A percentile compares a stretch with the other conserved stretches of the same genome.
Evolutionary conservation across 176 grass and related monocot species (phyloP).

Genomic region (Oropetium thomaeum): DNA sequence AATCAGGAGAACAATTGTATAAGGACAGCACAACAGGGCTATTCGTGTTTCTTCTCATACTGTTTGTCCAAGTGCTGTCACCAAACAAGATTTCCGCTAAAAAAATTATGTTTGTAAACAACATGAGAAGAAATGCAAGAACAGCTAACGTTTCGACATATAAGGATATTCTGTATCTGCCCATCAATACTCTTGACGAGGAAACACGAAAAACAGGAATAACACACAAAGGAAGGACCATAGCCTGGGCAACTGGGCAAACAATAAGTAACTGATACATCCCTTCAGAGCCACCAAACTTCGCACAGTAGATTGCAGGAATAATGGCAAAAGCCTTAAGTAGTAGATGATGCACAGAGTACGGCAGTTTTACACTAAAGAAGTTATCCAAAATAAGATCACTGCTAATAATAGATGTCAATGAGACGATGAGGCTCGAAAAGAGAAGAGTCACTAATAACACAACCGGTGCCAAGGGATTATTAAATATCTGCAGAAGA

Average conservation of each 20-base stretch:
- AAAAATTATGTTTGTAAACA: constrained; percentile 80
- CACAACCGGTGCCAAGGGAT: constrained; percentile 55
- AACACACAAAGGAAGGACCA: constrained; percentile 72
- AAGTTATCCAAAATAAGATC: constrained; percentile 46
- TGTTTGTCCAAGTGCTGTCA: constrained; percentile 73
- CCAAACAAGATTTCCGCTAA: constrained; percentile 71
- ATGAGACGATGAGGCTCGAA: constrained; percentile 63
- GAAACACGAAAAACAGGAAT: constrained; percentile 74
- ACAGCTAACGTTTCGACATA: constrained; percentile 53
- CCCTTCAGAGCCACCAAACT: constrained; percentile 55
- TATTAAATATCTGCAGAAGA: constrained; percentile 64
- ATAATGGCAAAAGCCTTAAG: constrained; percentile 55
- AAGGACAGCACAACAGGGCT: constrained; percentile 43
- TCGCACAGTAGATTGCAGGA: constrained; percentile 53
- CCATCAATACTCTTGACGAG: constrained; percentile 75
- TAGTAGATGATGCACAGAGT: constrained; percentile 39
- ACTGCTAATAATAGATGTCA: constrained; percentile 59
- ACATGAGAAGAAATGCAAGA: constrained; percentile 60
- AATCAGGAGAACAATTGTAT: constrained; percentile 46
- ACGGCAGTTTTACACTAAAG: constrained; percentile 53
- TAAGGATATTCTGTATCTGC: constrained; percentile 48
- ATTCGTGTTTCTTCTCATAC: constrained; percentile 33
- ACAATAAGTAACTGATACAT: constrained; percentile 66
- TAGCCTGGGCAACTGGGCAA: constrained; percentile 75
- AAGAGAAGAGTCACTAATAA: constrained; percentile 72